Conservation (phyloP, 495 filamentous ascomycete genomes). For the Neurospora sp. region DNA sequence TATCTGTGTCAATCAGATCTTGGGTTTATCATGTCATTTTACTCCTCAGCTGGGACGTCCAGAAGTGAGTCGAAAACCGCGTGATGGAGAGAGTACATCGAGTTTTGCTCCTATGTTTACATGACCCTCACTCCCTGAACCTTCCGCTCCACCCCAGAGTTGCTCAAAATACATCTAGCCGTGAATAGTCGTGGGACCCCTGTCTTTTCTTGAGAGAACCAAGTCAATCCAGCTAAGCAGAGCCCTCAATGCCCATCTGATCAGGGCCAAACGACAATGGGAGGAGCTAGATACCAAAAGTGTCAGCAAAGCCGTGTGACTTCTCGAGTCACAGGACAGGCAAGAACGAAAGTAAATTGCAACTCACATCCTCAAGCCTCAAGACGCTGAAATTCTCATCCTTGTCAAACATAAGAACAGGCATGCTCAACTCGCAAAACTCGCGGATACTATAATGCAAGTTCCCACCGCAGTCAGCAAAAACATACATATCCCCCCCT, state of each 20-base stretch:
- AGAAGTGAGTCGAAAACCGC: background rate
- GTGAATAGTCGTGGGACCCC: background rate
- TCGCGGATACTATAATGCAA: conserved; percentile 57
- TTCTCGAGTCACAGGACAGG: conserved; percentile 5
- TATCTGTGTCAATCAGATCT: background rate
- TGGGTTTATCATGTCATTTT: background rate
- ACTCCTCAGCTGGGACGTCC: background rate
- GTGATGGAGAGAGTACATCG: background rate
- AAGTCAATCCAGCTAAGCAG: background rate
- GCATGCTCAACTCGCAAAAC: conserved; percentile 56
- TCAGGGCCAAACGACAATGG: conserved; percentile 67
- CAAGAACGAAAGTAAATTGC: conserved; percentile 1
- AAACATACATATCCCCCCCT: background rate
- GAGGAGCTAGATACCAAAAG: conserved; percentile 37
- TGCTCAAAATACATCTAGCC: background rate
- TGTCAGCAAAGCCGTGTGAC: background rate
- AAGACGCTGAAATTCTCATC: conserved; percentile 57
- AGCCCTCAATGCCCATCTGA: conserved; percentile 23
- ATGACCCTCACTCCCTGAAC: background rate
- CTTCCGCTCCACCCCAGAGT: background rate
- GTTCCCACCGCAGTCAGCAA: conserved; percentile 10
- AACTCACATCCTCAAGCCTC: conserved; percentile 60
- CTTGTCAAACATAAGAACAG: conserved; percentile 87
- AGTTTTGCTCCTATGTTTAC: background rate
- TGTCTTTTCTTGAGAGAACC: background rate